Percentiles rank a stretch among this genome's conserved stretches.
phyloP scores from a whole-genome alignment of 2,329 filamentous ascomycete genomes.

The Ophiostoma novo-ulmi region DNA sequence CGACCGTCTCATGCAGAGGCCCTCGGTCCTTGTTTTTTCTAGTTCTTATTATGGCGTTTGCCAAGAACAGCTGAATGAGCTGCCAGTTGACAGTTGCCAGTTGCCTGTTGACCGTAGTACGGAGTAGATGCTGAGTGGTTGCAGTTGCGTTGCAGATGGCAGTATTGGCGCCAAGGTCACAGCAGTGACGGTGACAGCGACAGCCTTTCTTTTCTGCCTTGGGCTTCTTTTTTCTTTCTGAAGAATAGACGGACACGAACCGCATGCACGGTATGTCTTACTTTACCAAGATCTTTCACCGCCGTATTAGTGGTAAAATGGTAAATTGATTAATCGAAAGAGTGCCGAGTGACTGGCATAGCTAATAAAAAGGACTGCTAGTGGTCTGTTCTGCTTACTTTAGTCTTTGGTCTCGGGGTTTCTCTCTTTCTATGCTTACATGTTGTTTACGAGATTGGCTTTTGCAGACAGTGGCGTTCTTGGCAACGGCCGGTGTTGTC shows the following conservation, averaged over 20 bases:
- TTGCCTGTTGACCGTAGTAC: too few species aligned
- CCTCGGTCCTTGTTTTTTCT: not conserved
- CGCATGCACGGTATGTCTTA: slow-evolving; percentile 2
- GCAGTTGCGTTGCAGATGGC: not conserved
- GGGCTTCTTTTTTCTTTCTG: not conserved
- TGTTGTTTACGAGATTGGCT: too few species aligned
- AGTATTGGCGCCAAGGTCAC: not conserved
- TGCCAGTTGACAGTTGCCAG: not conserved
- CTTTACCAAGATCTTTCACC: not conserved
- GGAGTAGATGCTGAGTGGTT: too few species aligned
- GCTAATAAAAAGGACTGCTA: not conserved
- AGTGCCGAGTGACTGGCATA: not conserved
- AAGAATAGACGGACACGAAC: not conserved
- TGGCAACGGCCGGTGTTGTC: not conserved
- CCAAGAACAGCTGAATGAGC: too few species aligned
- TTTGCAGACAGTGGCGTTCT: not conserved
- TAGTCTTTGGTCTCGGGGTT: too few species aligned
- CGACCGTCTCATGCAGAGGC: not conserved
- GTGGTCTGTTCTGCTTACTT: not conserved
- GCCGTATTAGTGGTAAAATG: not conserved
- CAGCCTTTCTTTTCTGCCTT: not conserved
- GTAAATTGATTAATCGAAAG: not conserved
- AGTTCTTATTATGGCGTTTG: not conserved
- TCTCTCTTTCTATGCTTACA: too few species aligned
- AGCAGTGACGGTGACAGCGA: not conserved